A percentile compares a stretch with the other conserved stretches of the same genome.
phyloP scores from a whole-genome alignment of 1,284 basidiomycete species.

The Sporisorium scitamineum region DNA sequence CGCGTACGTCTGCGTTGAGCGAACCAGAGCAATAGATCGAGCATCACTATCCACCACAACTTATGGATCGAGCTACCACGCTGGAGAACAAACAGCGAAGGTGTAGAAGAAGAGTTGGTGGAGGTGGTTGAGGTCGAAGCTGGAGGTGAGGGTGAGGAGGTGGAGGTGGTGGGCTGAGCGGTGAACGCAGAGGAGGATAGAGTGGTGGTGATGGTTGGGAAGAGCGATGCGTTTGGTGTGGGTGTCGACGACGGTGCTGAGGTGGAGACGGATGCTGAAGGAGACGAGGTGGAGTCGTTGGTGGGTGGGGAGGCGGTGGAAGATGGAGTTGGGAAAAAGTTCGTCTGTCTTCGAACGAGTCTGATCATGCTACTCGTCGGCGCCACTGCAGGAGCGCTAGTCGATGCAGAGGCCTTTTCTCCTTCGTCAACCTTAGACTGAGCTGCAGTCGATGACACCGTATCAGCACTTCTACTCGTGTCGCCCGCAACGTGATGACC shows the following conservation, averaged over 20 bases:
- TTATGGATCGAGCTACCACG: slow-evolving; percentile 18
- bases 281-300: not conserved
- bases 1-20: slow-evolving; percentile 25
- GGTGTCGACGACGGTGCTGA: not conserved
- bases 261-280: not conserved
- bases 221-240: slow-evolving; percentile 9
- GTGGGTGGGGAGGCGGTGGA: not conserved
- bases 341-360: slow-evolving; percentile 17
- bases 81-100: not conserved
- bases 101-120: not conserved
- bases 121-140: not conserved
- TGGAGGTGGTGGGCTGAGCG: not conserved
- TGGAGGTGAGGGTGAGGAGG: not conserved
- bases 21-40: slow-evolving; percentile 24
- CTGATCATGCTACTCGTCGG: slow-evolving; percentile 11
- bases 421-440: not conserved
- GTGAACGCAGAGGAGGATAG: not conserved
- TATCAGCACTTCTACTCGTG: not conserved
- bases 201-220: not conserved
- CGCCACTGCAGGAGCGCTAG: not conserved
- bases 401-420: too few relatives aligned
- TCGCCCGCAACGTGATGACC: not conserved
- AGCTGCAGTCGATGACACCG: not conserved
- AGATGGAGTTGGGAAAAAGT: slow-evolving; percentile 16
- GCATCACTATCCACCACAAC: slow-evolving; percentile 37